Base-by-base conservation (phyloP, 768 basidiomycete species). In the Melanogaster broomeanus region DNA sequence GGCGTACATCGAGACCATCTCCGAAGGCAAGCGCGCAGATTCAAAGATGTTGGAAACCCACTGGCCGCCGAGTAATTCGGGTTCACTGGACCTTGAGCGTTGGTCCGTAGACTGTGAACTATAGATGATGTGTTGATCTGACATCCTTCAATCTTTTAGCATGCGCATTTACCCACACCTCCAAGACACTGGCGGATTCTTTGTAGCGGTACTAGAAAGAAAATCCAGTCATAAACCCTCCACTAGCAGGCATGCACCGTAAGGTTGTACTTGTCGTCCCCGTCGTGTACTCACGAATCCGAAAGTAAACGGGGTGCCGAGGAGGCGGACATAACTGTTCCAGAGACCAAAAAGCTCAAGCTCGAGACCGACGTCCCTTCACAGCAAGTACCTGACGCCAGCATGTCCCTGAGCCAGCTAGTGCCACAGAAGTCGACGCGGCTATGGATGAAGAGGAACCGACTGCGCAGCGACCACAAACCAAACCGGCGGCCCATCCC, bases 131-230 rank as follows among this genome's bases (percentile, higher is more conserved):
- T 15, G 22, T 21, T 52, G 35, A 64, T 19, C 39, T 38, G 18
- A 28, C 2, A 16, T 30, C 35, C 35, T 25, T 38, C 13, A 45
- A 10, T 49, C 16, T 33, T 13, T 19, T 31, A 97, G 94, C 60
- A 72, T 98, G 68, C 82, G 97, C 34, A 83, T 98, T 56, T 90
- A 96, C 64, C 95, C 97, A 2, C 95, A 98, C 66, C 73, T 97
- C 9, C 97, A 98, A 69, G 90, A 99, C 63, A 92, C 94, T 0
- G 97, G 97, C 3, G 97, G 94, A 0, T 99, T 99, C 72, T 99
- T 97, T 64, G 85, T 99, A n/a, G 93, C 93, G 11, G 88, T 97
- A 0, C 68, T 98, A 31, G 79, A 88, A 63, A 81, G 77, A 62
- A 80, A 72, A 47, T 52, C 58, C 15, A 52, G 24, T 10, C 42